These are phyloP conservation scores for Rubia tinctorum DNA, from an alignment of 305 asterid species.

Conservation along the genomic window DNA sequence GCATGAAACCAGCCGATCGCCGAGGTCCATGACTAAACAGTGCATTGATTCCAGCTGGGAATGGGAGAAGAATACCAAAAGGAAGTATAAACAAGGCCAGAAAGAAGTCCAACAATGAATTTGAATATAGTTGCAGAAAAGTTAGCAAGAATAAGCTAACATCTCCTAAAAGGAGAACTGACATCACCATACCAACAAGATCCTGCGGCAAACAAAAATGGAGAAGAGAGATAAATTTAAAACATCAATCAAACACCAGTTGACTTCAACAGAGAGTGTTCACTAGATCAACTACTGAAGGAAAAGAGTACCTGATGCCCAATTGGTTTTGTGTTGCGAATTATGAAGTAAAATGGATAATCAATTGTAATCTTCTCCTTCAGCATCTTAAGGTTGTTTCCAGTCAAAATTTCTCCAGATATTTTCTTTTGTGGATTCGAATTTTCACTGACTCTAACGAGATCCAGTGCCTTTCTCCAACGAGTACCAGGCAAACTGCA, in stretches of 20 bases:
- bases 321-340: slow-evolving; percentile 67
- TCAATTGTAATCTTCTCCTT: slow-evolving; percentile 46
- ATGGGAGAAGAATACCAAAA: slow-evolving; percentile 76
- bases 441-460: slow-evolving; percentile 66
- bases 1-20: slow-evolving; percentile 83
- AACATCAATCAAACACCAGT: slow-evolving; percentile 1
- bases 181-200: slow-evolving; percentile 82
- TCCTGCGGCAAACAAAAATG: no score
- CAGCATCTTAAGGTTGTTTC: slow-evolving; percentile 46
- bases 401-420: slow-evolving; percentile 54
- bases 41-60: slow-evolving; percentile 89
- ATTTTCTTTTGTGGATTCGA: slow-evolving; percentile 46
- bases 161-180: slow-evolving; percentile 81
- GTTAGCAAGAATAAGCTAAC: slow-evolving; percentile 82
- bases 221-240: slow-evolving; percentile 16
- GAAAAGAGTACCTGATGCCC: slow-evolving; percentile 91
- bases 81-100: slow-evolving; percentile 73
- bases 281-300: not conserved
- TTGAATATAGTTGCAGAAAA: slow-evolving; percentile 80
- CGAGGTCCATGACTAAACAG: slow-evolving; percentile 83
- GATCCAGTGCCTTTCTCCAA: slow-evolving; percentile 82
- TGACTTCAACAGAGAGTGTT: not conserved
- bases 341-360: slow-evolving; percentile 54
- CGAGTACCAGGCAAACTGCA: slow-evolving; percentile 64
- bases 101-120: slow-evolving; percentile 55